phyloP scores from a whole-genome alignment of 2,329 filamentous ascomycete species.

The Colletotrichum phormii region DNA sequence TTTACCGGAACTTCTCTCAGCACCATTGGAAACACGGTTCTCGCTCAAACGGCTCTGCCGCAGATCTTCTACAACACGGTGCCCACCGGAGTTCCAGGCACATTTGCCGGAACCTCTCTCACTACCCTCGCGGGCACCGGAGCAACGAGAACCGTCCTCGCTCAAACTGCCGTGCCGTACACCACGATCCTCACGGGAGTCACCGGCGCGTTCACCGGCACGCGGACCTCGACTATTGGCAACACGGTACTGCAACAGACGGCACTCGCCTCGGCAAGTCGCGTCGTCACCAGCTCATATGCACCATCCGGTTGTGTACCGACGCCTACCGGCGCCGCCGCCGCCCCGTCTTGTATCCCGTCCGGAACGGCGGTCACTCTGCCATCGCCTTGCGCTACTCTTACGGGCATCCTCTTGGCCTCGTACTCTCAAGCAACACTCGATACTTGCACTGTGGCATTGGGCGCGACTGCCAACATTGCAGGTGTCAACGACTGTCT shows the following conservation, averaged over 20 bases:
- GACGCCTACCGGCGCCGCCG: not conserved
- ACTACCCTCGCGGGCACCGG: not conserved
- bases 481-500: not conserved
- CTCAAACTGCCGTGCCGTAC: not conserved
- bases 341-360: not conserved
- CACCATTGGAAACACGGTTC: not conserved
- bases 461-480: not conserved
- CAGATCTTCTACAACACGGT: not conserved
- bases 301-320: slow-evolving; percentile 16
- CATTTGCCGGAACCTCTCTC: not conserved
- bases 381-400: not conserved
- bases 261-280: not conserved
- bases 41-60: not conserved
- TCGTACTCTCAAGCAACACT: not conserved
- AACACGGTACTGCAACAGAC: slow-evolving; percentile 1
- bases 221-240: not conserved
- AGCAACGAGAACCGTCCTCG: not conserved
- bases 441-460: fast-evolving
- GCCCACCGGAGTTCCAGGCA: not conserved
- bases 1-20: not conserved
- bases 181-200: not conserved
- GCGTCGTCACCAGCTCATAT: not conserved
- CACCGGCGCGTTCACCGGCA: not conserved
- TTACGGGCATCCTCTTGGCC: not conserved
- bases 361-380: not conserved